Evolutionary conservation across 768 basidiomycete species (phyloP).

Genomic region (Harrya chromipes): DNA sequence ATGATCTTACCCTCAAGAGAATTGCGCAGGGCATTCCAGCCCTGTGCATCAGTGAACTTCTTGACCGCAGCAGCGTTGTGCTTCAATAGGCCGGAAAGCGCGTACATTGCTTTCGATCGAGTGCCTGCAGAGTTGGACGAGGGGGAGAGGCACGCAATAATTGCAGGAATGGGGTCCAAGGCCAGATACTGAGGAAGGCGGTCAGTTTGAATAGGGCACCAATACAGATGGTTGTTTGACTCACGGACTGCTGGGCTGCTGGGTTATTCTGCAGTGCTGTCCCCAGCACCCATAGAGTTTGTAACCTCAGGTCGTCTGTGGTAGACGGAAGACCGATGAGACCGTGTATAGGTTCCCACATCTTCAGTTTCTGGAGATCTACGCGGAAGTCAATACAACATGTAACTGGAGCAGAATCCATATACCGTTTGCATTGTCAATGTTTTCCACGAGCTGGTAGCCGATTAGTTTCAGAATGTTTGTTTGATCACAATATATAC

Average conservation of each 20-base stretch:
- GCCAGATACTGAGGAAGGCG: conserved; percentile 49
- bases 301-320: conserved; percentile 58
- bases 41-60: conserved; percentile 46
- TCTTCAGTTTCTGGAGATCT: conserved; percentile 73
- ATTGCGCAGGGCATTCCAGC: conserved; percentile 61
- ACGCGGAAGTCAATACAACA: neutral
- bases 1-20: conserved; percentile 56
- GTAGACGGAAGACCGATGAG: conserved; percentile 55
- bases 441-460: conserved; percentile 73
- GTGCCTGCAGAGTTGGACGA: conserved; percentile 49
- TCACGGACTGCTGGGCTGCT: conserved; percentile 70
- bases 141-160: conserved; percentile 61
- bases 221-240: conserved; percentile 23
- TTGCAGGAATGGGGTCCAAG: conserved; percentile 59
- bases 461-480: neutral
- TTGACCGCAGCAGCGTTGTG: conserved; percentile 69
- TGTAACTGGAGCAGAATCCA: neutral
- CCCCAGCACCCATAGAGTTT: conserved; percentile 82
- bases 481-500: conserved; percentile 37
- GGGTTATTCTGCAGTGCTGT: conserved; percentile 92
- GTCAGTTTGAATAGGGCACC: conserved; percentile 2
- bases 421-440: conserved; percentile 85
- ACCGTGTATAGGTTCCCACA: conserved; percentile 75
- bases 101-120: conserved; percentile 80
- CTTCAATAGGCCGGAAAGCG: conserved; percentile 74